phyloP scores from a whole-genome alignment of 371 early-diverging fungal species.

The Nosema bombycis region DNA sequence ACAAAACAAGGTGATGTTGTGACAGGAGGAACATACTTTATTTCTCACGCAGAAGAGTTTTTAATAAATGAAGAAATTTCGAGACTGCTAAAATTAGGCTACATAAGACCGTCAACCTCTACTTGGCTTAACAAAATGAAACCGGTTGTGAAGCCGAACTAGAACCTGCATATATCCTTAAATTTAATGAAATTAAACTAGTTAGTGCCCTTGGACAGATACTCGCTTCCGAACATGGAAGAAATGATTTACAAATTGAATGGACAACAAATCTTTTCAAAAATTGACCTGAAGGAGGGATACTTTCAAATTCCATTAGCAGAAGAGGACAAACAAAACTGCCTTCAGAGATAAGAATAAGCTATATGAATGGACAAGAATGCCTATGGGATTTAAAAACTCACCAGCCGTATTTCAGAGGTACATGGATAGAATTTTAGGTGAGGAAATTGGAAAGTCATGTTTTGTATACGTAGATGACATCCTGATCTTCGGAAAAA shows the following conservation, averaged over 20 bases:
- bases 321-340: conserved; percentile 43
- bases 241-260: conserved; percentile 21
- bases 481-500: conserved; percentile 36
- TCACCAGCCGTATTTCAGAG: conserved; percentile 51
- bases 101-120: conserved; percentile 37
- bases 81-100: conserved; percentile 8
- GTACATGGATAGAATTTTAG: conserved; percentile 39
- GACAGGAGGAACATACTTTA: not conserved
- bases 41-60: conserved; percentile 1
- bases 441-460: conserved; percentile 6
- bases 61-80: not conserved
- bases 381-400: conserved; percentile 54
- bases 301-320: conserved; percentile 33
- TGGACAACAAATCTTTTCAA: conserved; percentile 29
- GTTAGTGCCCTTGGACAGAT: conserved; percentile 5
- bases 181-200: conserved; percentile 43
- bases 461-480: conserved; percentile 30
- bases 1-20: not conserved
- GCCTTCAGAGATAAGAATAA: conserved; percentile 24
- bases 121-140: conserved; percentile 25
- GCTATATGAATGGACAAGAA: conserved; percentile 34
- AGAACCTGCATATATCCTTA: no score
- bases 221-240: conserved; percentile 36
- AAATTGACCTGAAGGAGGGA: conserved; percentile 49
- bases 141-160: conserved; percentile 36